Evolutionary conservation across 169 alveolate species (phyloP), one percentile per base, ranked within the genome.

Genomic region (Pseudocohnilembus persalinus): DNA sequence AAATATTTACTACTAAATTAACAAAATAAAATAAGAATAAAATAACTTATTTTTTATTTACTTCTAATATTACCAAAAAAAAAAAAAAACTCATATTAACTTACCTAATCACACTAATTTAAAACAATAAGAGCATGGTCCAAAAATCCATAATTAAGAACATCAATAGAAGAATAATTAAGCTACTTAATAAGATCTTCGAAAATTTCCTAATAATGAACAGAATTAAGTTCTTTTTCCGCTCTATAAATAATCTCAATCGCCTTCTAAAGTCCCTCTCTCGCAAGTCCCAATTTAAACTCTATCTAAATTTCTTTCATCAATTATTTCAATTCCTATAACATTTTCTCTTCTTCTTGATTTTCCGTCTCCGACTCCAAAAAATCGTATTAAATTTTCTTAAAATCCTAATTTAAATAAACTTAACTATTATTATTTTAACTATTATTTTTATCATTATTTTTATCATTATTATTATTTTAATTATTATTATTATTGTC

Each of bases 151-250:
- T 79, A 29, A 33, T 79, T 79, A 0, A 79, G 29, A 31, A 34
- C 34, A 31, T 79, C 84, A 49, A 79, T 63, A 49, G 84, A 79
- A 79, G 64, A 29, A 49, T 29, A 79, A 30, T 79, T 49, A n/a
- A 79, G 73, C 1, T 34, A 49, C 29, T 79, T 64, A 1, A 49
- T 73, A 11, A 49, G 34, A 24, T 49, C 63, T 0, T 28, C 63
- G n/a, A 49, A 29, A 35, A 29, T 63, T 49, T 79, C 28, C 1
- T 74, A 33, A 79, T 49, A 49, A 11, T 29, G 1, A 49, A 29
- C 76, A 79, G 30, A 31, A 11, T n/a, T 15, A 0, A 49, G 29
- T 63, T 79, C 74, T 63, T 49, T 25, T 25, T 29, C 25, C 0
- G 74, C 74, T 49, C 64, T 79, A 49, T 77, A 27, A 0, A 77